A percentile compares a stretch with the other conserved stretches of the same genome.
Conservation (phyloP, 495 filamentous ascomycete genomes). For the Daldinia vernicosa region DNA sequence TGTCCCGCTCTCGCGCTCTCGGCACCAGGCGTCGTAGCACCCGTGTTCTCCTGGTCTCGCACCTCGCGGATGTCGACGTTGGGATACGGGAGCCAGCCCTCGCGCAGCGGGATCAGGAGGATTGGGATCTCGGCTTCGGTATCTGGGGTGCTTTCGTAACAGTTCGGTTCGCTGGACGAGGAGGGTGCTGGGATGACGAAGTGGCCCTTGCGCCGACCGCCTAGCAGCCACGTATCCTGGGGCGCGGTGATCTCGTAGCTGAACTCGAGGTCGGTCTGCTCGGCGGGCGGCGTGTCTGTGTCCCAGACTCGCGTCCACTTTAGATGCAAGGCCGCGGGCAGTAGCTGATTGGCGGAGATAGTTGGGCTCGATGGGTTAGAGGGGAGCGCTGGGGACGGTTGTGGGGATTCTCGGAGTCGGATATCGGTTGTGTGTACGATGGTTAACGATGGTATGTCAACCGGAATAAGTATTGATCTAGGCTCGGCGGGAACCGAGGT, state of each 20-base stretch:
- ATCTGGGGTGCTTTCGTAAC: slow-evolving; percentile 43
- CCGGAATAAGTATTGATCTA: slow-evolving; percentile 71
- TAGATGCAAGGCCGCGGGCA: slow-evolving; percentile 75
- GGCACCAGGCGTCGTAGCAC: not conserved
- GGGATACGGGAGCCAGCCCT: slow-evolving; percentile 80
- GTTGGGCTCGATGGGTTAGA: slow-evolving; percentile 51
- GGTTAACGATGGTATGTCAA: slow-evolving; percentile 86
- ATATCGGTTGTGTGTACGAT: slow-evolving; percentile 87
- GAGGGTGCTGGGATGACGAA: slow-evolving; percentile 66
- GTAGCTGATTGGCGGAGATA: slow-evolving; percentile 70
- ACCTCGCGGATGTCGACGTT: slow-evolving; percentile 76
- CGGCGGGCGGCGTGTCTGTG: slow-evolving; percentile 51
- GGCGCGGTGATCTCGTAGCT: slow-evolving; percentile 83
- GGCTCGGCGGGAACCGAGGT: slow-evolving; percentile 27
- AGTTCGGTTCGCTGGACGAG: not conserved
- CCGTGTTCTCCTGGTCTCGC: slow-evolving; percentile 36
- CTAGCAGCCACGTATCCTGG: slow-evolving; percentile 82
- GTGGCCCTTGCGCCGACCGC: slow-evolving; percentile 79
- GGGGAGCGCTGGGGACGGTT: slow-evolving; percentile 42
- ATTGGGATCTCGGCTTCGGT: slow-evolving; percentile 65
- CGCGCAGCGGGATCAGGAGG: slow-evolving; percentile 78
- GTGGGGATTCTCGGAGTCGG: slow-evolving; percentile 53
- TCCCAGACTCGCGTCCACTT: slow-evolving; percentile 85
- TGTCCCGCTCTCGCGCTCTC: slow-evolving; percentile 21
- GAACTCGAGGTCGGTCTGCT: slow-evolving; percentile 72